Evolutionary conservation across 768 basidiomycete genomes (phyloP), one percentile per base, ranked within the genome.

Genomic region (Strobilomyces dryophilus): DNA sequence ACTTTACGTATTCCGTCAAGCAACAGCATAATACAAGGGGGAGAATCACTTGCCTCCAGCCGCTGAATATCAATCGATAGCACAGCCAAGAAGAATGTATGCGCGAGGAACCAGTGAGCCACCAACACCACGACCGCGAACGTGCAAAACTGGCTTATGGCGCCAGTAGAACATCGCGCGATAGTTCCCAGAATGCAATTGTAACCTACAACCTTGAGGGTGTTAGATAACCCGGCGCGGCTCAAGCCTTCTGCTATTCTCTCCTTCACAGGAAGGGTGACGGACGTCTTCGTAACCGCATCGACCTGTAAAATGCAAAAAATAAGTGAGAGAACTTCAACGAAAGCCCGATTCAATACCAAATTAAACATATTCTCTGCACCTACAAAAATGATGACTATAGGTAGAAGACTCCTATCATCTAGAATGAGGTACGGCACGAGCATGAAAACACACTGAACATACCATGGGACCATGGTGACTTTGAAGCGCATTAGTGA

Each of bases 331-430:
- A 27, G 52, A 55, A 49, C 51, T 41, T 26, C 47, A 52, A 61
- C 34, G 18, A 37, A 4, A 45, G 42, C 21, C 15, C 26, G n/a
- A 47, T 29, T 34, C 69, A 84, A 57, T 68, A 93, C 93, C 66
- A 99, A 75, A 62, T 86, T 89, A 66, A 93, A 91, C 95, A 98
- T 98, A 62, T 98, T 98, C 73, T 98, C 95, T 3, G 92, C 89
- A 3, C 95, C 95, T 14, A 95, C 89, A 59, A 98, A 95, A 8
- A 94, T 82, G 47, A 99, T 93, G 35, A 97, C 88, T 53, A 98
- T 89, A 1, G 95, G 95, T 47, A 99, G 76, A 39, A 95, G 72
- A 65, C 89, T 86, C 90, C 90, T 92, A 53, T 10, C 6, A 27
- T 46, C 21, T 39, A 49, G 7, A 18, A 44, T 60, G 26, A 68